Evolutionary conservation across 2,329 filamentous ascomycete species (phyloP), one percentile per base, ranked within the genome.

Genomic region (Penicillium sp.): DNA sequence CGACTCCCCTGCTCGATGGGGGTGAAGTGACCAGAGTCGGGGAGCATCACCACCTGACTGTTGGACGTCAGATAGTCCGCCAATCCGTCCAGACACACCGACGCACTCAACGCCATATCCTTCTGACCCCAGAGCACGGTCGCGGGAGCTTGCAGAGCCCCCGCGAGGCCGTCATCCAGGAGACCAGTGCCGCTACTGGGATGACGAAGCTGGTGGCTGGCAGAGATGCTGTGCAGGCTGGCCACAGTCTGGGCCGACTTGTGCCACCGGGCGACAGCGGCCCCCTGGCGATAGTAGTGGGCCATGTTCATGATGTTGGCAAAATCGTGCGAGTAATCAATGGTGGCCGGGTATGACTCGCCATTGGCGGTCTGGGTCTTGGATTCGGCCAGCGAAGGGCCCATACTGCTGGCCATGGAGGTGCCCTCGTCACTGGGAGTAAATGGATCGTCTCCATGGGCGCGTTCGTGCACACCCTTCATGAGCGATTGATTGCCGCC

Each of bases 111-210:
- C 5, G 78, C 79, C 9, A 67, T 57, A 57, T 83, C 80, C 24
- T 69, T 57, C 54, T 74, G 63, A 2, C 79, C 80, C 66, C 77
- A 79, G 36, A 83, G 52, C 13, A 82, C 59, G 5, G 78, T 81
- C 11, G 76, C 68, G 13, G 73, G 73, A 9, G 76, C 77, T 49
- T 74, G 76, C 24, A 82, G 61, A 3, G 69, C 63, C 3, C 76
- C 77, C 9, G 65, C 56, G 3, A 71, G 71, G 0, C 66, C 70
- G 5, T 71, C 67, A 26, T 73, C 68, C 52, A 76, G 76, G 11
- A 78, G 46, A 0, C 70, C 70, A 1, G 63, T 62, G 24, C 71
- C 69, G 38, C 64, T 71, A 48, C 62, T 67, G 9, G 60, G 56
- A 42, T 66, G 60, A n/a, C 61, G 62, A 11, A 59, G 48, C 29